Percentiles rank a stretch among this genome's conserved stretches.
Evolutionary conservation across 495 filamentous ascomycete genomes (phyloP).

Genomic region (Tuber indicum): DNA sequence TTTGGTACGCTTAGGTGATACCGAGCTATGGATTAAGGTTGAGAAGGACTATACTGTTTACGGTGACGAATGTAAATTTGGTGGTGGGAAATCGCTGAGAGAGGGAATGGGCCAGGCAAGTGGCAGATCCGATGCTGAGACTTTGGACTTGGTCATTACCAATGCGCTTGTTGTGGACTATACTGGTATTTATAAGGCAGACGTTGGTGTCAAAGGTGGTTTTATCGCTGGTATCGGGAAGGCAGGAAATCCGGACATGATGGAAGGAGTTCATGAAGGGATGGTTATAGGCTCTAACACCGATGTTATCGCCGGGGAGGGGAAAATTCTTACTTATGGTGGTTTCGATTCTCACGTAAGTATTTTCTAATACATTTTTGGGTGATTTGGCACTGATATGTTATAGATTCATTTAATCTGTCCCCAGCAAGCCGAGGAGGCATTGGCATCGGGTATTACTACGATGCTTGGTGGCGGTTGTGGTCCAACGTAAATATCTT

Average conservation of each 20-base stretch:
- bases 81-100: slow-evolving; percentile 86
- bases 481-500: slow-evolving; percentile 61
- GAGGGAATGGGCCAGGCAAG: slow-evolving; percentile 96
- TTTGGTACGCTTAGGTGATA: slow-evolving; percentile 69
- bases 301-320: slow-evolving; percentile 92
- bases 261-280: slow-evolving; percentile 73
- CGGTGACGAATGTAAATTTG: slow-evolving; percentile 93
- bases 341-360: slow-evolving; percentile 72
- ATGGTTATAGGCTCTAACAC: slow-evolving; percentile 86
- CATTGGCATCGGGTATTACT: slow-evolving; percentile 80
- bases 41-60: slow-evolving; percentile 80
- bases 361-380: neutral
- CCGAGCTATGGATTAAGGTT: slow-evolving; percentile 85
- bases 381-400: neutral
- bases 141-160: slow-evolving; percentile 79
- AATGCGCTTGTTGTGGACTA: slow-evolving; percentile 91
- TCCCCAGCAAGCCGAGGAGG: slow-evolving; percentile 85
- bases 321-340: slow-evolving; percentile 87
- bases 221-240: slow-evolving; percentile 89
- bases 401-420: slow-evolving; percentile 81
- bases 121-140: slow-evolving; percentile 62
- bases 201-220: slow-evolving; percentile 89
- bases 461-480: slow-evolving; percentile 90
- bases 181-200: slow-evolving; percentile 91
- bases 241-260: slow-evolving; percentile 92